Evolutionary conservation across 805 yeast species (phyloP).

Genomic region (Wickerhamomyces tratensis): DNA sequence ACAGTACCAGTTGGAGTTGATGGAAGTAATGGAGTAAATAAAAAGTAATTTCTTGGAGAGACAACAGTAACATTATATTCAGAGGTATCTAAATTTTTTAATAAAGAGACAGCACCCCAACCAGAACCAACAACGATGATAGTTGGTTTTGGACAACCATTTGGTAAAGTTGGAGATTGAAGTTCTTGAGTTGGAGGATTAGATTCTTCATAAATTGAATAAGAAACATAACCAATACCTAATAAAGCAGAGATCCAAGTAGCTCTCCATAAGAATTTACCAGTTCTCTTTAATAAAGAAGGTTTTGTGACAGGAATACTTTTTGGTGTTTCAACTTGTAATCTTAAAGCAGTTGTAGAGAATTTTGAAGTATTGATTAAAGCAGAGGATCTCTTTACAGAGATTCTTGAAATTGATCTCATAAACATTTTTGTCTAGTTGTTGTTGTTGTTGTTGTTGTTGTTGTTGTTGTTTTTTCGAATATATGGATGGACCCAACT

Average conservation of each 20-base stretch:
- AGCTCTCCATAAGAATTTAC: slow-evolving; percentile 30
- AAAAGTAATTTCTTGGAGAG: slow-evolving; percentile 90
- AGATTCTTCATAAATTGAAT: slow-evolving; percentile 52
- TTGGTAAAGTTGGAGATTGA: slow-evolving; percentile 44
- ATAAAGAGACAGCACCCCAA: slow-evolving; percentile 86
- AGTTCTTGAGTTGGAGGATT: slow-evolving; percentile 52
- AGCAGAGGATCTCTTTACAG: not conserved
- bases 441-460: too few species aligned
- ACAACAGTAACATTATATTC: slow-evolving; percentile 83
- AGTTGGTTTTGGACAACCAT: slow-evolving; percentile 32
- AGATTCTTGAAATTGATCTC: not conserved
- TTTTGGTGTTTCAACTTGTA: not conserved
- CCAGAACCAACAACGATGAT: slow-evolving; percentile 78
- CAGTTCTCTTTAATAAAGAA: slow-evolving; percentile 15
- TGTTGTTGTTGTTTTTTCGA: too few species aligned
- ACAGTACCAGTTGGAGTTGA: slow-evolving; percentile 93
- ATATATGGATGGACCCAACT: too few species aligned
- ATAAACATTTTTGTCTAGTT: not conserved
- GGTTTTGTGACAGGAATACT: slow-evolving; percentile 4
- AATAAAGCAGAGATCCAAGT: slow-evolving; percentile 40
- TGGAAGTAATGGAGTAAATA: slow-evolving; percentile 93
- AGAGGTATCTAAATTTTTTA: slow-evolving; percentile 78
- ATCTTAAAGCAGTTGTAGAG: not conserved
- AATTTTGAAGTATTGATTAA: not conserved
- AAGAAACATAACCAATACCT: slow-evolving; percentile 50